Evolutionary conservation across 2,329 filamentous ascomycete genomes (phyloP).

Genomic region (Aquanectria penicillioides): DNA sequence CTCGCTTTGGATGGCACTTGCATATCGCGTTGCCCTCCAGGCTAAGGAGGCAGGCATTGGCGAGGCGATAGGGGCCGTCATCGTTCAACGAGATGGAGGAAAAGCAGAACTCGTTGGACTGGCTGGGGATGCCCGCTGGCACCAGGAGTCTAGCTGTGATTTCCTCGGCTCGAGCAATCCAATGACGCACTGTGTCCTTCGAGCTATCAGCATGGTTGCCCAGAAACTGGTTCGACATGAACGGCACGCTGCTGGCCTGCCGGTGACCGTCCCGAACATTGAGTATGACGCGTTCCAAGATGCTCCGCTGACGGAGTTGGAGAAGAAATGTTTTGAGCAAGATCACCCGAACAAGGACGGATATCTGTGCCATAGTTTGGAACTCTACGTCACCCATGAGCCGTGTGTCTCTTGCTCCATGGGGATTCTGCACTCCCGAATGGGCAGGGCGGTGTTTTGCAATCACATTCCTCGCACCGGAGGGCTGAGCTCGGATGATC

Average conservation of each 20-base stretch:
- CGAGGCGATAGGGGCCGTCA: constrained; percentile 77
- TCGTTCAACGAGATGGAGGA: constrained; percentile 71
- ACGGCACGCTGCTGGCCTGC: constrained; percentile 51
- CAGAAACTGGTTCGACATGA: constrained; percentile 70
- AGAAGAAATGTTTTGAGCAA: constrained; percentile 69
- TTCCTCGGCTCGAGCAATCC: constrained; percentile 70
- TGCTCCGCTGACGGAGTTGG: constrained; percentile 73
- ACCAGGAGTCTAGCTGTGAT: constrained; percentile 57
- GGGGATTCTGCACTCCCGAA: constrained; percentile 93
- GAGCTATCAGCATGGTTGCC: constrained; percentile 85
- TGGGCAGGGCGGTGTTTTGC: constrained; percentile 85
- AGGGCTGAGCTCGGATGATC: constrained; percentile 82
- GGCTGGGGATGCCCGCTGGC: constrained; percentile 80
- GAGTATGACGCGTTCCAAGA: constrained; percentile 74
- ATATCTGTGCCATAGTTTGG: constrained; percentile 92
- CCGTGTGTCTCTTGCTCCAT: constrained; percentile 97
- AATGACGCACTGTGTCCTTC: constrained; percentile 80
- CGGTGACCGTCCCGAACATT: constrained; percentile 52
- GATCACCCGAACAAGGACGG: constrained; percentile 78
- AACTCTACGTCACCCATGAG: constrained; percentile 95
- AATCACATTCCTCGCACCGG: constrained; percentile 83
- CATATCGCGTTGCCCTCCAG: constrained; percentile 70
- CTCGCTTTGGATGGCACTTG: constrained; percentile 73
- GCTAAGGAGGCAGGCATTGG: constrained; percentile 68
- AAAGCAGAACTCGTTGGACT: constrained; percentile 72